Evolutionary conservation across 2,329 filamentous ascomycete species (phyloP).

Genomic region (Neofusicoccum parvum): DNA sequence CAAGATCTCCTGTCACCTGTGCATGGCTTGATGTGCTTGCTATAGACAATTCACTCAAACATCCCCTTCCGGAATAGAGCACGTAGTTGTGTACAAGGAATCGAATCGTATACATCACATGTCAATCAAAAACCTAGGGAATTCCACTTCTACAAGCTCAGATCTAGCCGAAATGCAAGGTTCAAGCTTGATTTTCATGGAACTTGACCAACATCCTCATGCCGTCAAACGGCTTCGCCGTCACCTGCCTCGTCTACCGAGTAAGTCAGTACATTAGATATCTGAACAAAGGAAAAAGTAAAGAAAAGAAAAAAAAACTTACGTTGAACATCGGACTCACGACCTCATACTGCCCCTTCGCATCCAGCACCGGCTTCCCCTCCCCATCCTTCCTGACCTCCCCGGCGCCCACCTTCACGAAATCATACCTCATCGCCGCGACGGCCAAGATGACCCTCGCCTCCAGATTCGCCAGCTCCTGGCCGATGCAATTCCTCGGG

Average conservation of each 20-base stretch:
- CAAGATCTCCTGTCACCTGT: too few relatives aligned
- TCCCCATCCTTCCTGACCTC: slow-evolving; percentile 31
- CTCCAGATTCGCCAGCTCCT: slow-evolving; percentile 41
- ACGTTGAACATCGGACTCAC: slow-evolving; percentile 38
- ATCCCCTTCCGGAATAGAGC: too few relatives aligned
- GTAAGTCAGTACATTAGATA: neutral
- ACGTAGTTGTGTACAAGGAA: too few relatives aligned
- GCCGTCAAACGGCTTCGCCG: slow-evolving; percentile 36
- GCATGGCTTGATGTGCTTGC: too few relatives aligned
- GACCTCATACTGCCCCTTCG: slow-evolving; percentile 33
- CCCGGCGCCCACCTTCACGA: slow-evolving; percentile 40
- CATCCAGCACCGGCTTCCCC: slow-evolving; percentile 30
- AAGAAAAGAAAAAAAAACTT: slow-evolving; percentile 23
- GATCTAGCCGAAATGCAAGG: too few relatives aligned
- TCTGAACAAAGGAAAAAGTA: too few relatives aligned
- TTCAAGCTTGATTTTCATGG: neutral
- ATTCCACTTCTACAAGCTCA: too few relatives aligned
- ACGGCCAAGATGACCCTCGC: slow-evolving; percentile 33
- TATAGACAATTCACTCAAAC: too few relatives aligned
- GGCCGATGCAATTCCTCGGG: slow-evolving; percentile 41
- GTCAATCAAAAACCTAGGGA: too few relatives aligned
- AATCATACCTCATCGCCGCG: slow-evolving; percentile 28
- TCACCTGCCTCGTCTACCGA: slow-evolving; percentile 33
- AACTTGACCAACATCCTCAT: slow-evolving; percentile 30
- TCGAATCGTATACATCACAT: too few relatives aligned